These are phyloP conservation scores for Botryosphaeria dothidea DNA, from an alignment of 2,329 filamentous ascomycete species.

Conservation along the genomic window DNA sequence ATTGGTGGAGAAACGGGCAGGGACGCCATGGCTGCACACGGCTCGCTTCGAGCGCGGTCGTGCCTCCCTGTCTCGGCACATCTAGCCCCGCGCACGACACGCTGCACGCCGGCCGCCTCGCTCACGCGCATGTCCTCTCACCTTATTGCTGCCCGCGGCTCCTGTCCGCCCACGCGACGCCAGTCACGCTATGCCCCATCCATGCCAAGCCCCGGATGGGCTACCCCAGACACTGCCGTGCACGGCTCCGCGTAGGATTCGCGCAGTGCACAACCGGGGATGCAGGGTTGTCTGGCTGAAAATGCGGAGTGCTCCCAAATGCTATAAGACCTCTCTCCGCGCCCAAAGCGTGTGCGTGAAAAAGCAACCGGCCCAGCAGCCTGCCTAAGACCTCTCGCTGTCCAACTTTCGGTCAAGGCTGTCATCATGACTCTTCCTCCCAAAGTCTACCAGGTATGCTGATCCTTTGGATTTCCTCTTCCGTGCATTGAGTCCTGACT, in stretches of 20 bases:
- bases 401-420: background rate
- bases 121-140: background rate
- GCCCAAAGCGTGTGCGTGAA: background rate
- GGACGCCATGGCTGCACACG: background rate
- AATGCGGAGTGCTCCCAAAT: slow-evolving; percentile 7
- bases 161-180: background rate
- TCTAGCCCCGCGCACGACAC: slow-evolving; percentile 8
- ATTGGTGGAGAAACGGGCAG: slow-evolving; percentile 14
- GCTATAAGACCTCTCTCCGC: slow-evolving; percentile 3
- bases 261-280: slow-evolving; percentile 11
- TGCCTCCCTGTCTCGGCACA: background rate
- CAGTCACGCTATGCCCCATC: slow-evolving; percentile 7
- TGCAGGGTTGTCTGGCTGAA: background rate
- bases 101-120: background rate
- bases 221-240: slow-evolving; percentile 8
- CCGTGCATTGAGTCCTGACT: background rate
- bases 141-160: background rate
- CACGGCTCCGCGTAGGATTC: slow-evolving; percentile 16
- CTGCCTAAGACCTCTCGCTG: background rate
- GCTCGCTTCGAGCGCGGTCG: background rate
- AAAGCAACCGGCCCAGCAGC: background rate
- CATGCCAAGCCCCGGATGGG: slow-evolving; percentile 1
- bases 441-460: slow-evolving; percentile 56
- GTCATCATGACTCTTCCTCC: slow-evolving; percentile 54
- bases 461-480: background rate